Percentiles rank a stretch among this genome's conserved stretches.
These are phyloP conservation scores for Chenopodium album DNA, from an alignment of 148 eudicot genomes.

Conservation along the genomic window DNA sequence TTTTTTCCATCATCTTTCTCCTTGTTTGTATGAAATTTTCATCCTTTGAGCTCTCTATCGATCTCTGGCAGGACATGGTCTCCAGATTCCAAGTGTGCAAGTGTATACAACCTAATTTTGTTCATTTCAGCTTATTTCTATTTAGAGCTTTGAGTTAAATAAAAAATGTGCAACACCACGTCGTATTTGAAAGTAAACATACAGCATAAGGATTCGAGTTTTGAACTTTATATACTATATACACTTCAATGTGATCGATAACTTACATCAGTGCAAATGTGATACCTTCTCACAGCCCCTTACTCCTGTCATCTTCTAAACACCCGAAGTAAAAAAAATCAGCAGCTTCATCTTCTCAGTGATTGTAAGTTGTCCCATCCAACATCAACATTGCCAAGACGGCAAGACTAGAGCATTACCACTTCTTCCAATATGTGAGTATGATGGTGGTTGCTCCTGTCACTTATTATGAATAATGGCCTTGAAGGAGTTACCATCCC, in stretches of 20 bases:
- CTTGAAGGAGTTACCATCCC: too few species aligned
- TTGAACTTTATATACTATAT: too few species aligned
- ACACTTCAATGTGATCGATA: background rate
- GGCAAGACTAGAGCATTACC: slow-evolving; percentile 4
- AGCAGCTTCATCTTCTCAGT: background rate
- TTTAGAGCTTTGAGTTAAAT: too few species aligned
- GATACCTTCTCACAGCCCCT: background rate
- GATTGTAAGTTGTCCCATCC: background rate
- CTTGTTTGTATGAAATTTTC: background rate
- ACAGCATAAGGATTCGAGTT: background rate
- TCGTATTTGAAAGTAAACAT: background rate
- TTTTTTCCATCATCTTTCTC: background rate
- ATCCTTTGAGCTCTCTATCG: background rate
- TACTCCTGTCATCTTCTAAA: background rate
- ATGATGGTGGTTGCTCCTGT: too few species aligned
- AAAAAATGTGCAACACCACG: background rate
- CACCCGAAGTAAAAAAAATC: background rate
- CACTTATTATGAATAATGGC: too few species aligned
- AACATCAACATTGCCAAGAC: background rate
- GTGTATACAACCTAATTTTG: too few species aligned
- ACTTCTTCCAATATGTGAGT: slow-evolving; percentile 1
- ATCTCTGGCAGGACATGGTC: too few species aligned
- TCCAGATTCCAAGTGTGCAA: too few species aligned
- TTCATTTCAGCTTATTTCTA: too few species aligned
- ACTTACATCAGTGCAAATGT: too few species aligned